Percentiles rank a stretch among this genome's conserved stretches.
Evolutionary conservation across 805 yeast species (phyloP).

Genomic region (Wickerhamomyces ciferrii): DNA sequence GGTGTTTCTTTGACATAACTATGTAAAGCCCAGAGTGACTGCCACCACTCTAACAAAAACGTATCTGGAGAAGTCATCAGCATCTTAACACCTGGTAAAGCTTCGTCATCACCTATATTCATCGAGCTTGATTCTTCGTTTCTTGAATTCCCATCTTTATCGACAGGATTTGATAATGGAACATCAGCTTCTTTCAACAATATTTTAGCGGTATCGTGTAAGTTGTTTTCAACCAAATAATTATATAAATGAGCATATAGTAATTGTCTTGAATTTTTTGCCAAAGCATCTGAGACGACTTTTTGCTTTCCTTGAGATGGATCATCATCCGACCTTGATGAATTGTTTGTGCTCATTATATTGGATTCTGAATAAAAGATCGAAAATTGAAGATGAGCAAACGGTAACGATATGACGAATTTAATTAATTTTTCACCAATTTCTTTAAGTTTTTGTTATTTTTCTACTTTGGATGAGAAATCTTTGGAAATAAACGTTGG

Average conservation of each 20-base stretch:
- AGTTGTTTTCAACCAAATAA: slow-evolving; percentile 40
- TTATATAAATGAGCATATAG: slow-evolving; percentile 48
- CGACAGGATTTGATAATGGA: slow-evolving; percentile 24
- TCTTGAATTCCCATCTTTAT: slow-evolving; percentile 4
- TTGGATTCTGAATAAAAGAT: too few species aligned
- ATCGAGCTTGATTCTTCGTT: slow-evolving; percentile 1
- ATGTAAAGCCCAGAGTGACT: slow-evolving; percentile 43
- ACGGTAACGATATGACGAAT: too few species aligned
- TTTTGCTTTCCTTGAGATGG: slow-evolving; percentile 4
- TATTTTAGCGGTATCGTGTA: slow-evolving; percentile 43
- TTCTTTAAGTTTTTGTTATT: too few species aligned
- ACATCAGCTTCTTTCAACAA: slow-evolving; percentile 41
- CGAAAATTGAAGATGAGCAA: too few species aligned
- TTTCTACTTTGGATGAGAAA: too few species aligned
- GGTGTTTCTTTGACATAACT: slow-evolving; percentile 34
- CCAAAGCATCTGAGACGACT: slow-evolving; percentile 38
- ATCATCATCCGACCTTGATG: slow-evolving; percentile 3
- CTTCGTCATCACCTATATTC: slow-evolving; percentile 10
- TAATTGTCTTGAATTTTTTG: slow-evolving; percentile 43
- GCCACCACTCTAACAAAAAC: slow-evolving; percentile 55
- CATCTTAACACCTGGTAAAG: slow-evolving; percentile 30
- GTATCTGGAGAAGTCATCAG: slow-evolving; percentile 39
- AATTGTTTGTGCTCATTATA: background rate
- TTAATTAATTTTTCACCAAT: too few species aligned
- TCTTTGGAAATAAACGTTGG: too few species aligned